Evolutionary conservation across 306 rosid genomes (phyloP).

Genomic region (peach (Prunus persica)): DNA sequence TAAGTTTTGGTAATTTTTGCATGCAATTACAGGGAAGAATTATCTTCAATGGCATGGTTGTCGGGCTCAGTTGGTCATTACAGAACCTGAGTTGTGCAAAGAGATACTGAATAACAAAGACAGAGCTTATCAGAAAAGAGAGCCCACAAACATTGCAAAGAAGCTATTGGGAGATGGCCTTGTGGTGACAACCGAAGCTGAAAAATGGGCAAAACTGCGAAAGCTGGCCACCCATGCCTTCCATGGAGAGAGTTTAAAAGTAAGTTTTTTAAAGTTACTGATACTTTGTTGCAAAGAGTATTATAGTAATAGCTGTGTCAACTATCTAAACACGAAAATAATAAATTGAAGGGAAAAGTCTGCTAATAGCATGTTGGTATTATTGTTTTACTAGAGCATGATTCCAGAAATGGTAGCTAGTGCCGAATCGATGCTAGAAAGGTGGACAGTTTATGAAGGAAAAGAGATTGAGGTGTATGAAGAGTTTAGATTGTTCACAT

Average conservation of each 20-base stretch:
- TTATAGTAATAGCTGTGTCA: background rate
- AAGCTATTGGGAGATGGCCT: conserved; percentile 44
- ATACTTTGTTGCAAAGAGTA: background rate
- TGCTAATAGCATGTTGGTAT: background rate
- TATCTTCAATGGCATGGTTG: conserved; percentile 35
- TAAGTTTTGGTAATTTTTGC: background rate
- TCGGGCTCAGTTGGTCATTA: conserved; percentile 24
- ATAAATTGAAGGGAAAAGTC: background rate
- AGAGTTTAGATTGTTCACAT: conserved; percentile 26
- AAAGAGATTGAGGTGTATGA: conserved; percentile 30
- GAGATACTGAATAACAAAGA: conserved; percentile 28
- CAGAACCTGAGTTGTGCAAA: conserved; percentile 30
- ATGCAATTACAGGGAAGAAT: conserved; percentile 25
- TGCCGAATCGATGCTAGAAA: conserved; percentile 20
- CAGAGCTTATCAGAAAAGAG: conserved; percentile 10
- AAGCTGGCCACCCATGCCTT: conserved; percentile 38
- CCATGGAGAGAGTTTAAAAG: conserved; percentile 43
- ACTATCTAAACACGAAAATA: background rate
- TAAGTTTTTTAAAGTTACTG: background rate
- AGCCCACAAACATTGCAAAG: background rate
- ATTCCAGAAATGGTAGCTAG: conserved; percentile 30
- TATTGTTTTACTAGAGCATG: conserved; percentile 15
- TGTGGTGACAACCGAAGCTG: conserved; percentile 14
- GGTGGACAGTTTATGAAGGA: conserved; percentile 28
- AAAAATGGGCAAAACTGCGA: conserved; percentile 38